These are phyloP conservation scores for Claviceps capensis DNA, from an alignment of 2,329 filamentous ascomycete species.

Conservation along the genomic window DNA sequence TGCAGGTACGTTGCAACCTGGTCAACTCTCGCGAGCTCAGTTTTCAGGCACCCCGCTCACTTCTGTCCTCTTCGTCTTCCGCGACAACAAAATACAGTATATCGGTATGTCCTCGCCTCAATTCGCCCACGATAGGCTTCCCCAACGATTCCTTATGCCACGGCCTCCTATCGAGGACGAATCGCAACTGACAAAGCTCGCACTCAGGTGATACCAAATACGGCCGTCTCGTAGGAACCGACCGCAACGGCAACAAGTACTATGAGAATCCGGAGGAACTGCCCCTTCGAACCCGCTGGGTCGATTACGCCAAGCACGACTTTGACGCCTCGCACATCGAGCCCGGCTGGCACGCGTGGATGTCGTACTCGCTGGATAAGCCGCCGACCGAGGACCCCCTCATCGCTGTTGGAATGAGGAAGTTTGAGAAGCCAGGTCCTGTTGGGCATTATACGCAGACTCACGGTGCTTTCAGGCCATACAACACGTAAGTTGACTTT, in stretches of 20 bases:
- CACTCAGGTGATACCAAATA: conserved; percentile 87
- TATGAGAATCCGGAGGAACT: conserved; percentile 94
- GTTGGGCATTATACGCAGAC: conserved; percentile 62
- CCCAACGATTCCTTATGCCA: neutral
- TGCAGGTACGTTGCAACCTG: conserved; percentile 56
- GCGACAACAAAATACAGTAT: conserved; percentile 27
- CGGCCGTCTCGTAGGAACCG: conserved; percentile 69
- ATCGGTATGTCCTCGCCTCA: conserved; percentile 30
- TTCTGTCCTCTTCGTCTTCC: neutral
- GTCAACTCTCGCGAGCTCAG: conserved; percentile 7
- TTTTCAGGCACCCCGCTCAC: neutral
- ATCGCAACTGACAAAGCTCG: neutral
- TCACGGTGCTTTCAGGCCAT: conserved; percentile 76
- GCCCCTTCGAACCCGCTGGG: conserved; percentile 91
- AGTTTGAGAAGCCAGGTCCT: conserved; percentile 63
- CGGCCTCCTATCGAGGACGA: neutral
- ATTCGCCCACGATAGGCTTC: neutral
- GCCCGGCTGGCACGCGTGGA: conserved; percentile 97
- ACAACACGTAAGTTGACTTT: conserved; percentile 66
- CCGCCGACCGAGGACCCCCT: conserved; percentile 66
- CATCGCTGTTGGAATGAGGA: conserved; percentile 49
- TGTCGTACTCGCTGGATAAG: conserved; percentile 84
- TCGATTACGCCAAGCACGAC: conserved; percentile 87
- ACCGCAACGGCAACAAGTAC: conserved; percentile 94
- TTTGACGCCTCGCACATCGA: conserved; percentile 76